Evolutionary conservation across 2,329 filamentous ascomycete species (phyloP), one percentile per base, ranked within the genome.

Genomic region (Xylaria sp.): DNA sequence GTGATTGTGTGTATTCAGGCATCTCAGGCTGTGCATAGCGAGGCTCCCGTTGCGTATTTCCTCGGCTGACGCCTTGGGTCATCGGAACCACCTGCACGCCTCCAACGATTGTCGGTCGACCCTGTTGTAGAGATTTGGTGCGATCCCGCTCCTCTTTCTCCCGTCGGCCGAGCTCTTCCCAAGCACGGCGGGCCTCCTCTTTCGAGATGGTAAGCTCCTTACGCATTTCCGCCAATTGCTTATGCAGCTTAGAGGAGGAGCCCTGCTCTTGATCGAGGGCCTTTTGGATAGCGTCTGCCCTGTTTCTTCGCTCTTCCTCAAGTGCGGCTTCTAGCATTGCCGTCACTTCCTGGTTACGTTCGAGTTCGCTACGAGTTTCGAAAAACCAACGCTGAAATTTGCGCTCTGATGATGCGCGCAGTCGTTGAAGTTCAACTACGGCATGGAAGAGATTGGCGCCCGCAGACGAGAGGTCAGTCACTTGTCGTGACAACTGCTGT

Each of bases 321-420:
- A 98, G 82, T 50, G 90, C 88, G 41, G 87, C 85, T 76, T 97
- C 91, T n/a, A 97, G 83, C 78, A 94, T 89, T 2, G 90, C 94
- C 66, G 94, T 92, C 46, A 92, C 86, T 81, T 98, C 96, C 73
- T 93, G 91, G 59, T 91, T 88, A 34, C 92, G 90, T 82, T 98
- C 96, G 73, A 97, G 89, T 74, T 98, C 94, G 39, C 91, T 88
- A 61, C 94, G 88, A 8, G 94, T 97, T 79, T 99, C 96, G 75
- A 97, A 97, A 82, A 98, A 98, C 96, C 96, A 99, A 60, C 96
- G 89, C 81, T 99, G 96, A 76, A 99, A 99, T 79, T 98, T 98
- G 72, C 96, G 90, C 81, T 99, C 96, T 0, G 95, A 98, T 65
- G 94, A 97, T 46, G 96, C 96, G 52, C 96, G 92, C 31, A 99